Evolutionary conservation across 2,329 filamentous ascomycete species (phyloP).

Genomic region (Hymenoscyphus scutula): DNA sequence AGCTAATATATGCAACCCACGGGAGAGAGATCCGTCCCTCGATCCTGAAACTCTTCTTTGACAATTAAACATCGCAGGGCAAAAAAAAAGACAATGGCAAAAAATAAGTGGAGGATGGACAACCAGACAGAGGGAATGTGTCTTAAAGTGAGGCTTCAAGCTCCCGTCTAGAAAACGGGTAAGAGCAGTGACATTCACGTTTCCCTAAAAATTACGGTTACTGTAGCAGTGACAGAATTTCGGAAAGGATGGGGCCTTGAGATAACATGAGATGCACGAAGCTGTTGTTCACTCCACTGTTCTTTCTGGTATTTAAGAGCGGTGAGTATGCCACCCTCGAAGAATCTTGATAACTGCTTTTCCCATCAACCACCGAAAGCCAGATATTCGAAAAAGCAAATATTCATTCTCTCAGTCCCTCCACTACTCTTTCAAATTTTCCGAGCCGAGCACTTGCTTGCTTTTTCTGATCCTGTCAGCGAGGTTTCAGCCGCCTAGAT

Average conservation of each 20-base stretch:
- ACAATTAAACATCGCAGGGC: not conserved
- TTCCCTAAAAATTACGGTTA: not conserved
- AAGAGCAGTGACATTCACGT: not conserved
- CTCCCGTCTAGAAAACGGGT: not conserved
- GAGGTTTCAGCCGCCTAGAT: slow-evolving; percentile 3
- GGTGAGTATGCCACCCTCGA: slow-evolving; percentile 38
- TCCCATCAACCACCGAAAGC: slow-evolving; percentile 25
- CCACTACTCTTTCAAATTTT: slow-evolving; percentile 3
- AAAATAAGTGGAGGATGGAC: not conserved
- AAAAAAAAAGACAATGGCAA: not conserved
- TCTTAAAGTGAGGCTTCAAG: not conserved
- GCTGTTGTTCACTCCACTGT: not conserved
- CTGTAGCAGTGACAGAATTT: not conserved
- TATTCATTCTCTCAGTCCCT: not conserved
- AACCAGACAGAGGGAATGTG: not conserved
- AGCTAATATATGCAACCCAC: not conserved
- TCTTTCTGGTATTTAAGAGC: slow-evolving; percentile 30
- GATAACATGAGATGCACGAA: slow-evolving; percentile 1
- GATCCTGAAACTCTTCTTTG: not conserved
- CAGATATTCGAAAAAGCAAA: not conserved
- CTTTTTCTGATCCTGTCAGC: slow-evolving; percentile 4
- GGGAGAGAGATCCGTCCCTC: not conserved
- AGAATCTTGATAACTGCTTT: slow-evolving; percentile 43
- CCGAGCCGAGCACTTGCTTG: slow-evolving; percentile 4
- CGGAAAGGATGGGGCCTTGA: not conserved